Conservation (phyloP, 2,329 filamentous ascomycete species). For the Ceratocystis harringtonii region DNA sequence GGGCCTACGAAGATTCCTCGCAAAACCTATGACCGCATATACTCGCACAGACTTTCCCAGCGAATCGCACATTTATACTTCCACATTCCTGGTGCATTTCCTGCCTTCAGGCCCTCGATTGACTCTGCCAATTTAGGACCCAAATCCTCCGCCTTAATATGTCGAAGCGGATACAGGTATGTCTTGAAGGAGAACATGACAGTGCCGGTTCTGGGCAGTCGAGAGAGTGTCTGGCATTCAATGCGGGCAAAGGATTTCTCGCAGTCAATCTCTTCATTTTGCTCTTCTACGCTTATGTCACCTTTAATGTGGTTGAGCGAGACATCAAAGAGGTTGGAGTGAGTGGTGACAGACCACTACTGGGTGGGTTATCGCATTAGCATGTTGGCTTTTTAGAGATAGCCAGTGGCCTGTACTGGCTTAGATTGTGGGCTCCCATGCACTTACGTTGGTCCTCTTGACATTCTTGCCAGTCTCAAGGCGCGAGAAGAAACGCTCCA, state of each 20-base stretch:
- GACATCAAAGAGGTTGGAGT: conserved; percentile 28
- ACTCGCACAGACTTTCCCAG: conserved; percentile 34
- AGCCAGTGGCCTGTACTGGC: too few species aligned
- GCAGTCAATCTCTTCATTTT: conserved; percentile 27
- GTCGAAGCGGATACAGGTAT: conserved; percentile 33
- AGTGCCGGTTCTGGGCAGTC: conserved; percentile 32
- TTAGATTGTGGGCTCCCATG: background rate
- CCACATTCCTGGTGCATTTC: conserved; percentile 41
- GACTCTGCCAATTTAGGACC: conserved; percentile 35
- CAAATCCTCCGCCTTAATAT: conserved; percentile 35
- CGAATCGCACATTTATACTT: conserved; percentile 35
- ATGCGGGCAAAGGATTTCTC: conserved; percentile 29
- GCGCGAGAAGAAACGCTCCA: conserved; percentile 39
- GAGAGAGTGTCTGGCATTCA: conserved; percentile 37
- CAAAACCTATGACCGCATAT: conserved; percentile 26
- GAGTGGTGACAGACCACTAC: conserved; percentile 36
- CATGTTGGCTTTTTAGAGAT: background rate
- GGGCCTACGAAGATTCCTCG: too few species aligned
- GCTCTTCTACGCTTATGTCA: conserved; percentile 23
- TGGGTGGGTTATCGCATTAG: background rate
- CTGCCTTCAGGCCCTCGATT: conserved; percentile 35
- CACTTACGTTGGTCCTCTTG: conserved; percentile 35
- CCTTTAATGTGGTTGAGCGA: conserved; percentile 27
- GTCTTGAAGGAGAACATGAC: conserved; percentile 43
- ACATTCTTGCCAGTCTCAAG: conserved; percentile 34